Base-by-base conservation (phyloP, 768 basidiomycete species). In the Auriscalpium vulgare region DNA sequence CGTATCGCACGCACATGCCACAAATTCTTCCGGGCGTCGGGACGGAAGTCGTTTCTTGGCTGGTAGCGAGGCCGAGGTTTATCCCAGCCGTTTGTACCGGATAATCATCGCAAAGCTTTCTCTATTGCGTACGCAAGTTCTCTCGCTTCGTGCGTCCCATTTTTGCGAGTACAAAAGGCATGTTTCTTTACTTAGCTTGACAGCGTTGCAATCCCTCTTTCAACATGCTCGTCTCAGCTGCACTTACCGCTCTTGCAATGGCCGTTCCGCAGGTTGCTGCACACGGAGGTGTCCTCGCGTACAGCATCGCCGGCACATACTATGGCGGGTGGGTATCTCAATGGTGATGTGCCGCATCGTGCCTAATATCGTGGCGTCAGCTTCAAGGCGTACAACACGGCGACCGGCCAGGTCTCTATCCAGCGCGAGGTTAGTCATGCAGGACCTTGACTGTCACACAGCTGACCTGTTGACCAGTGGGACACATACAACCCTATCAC, bases 401-500 rank as follows among this genome's bases (percentile, higher is more conserved):
- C 74, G n/a, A 58, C 62, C n/a, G 72, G 73, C 16, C 74, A 76
- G 62, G 63, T 56, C 37, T 69, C 68, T 46, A 74, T 75, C 57
- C 65, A 73, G 65, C 69, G 70, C 50, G 67, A 69, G 59, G 47
- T 47, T 11, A 11, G 23, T 47, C n/a, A n/a, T 3, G 14, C 29
- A 5, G 29, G 2, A 29, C 5, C 5, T 29, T 29, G 29, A 29
- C 4, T 4, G 29, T 29, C 29, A 3, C 29, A 29, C 29, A 4
- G 13, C 13, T 29, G 29, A 29, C 29, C 29, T 4, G 5, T 29
- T 29, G 29, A 7, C 21, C 16, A 47, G 47, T 74, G 73, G 72
- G 69, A 72, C 56, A 67, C 66, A 10, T 75, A 74, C 51, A 69
- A 75, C 60, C 75, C 74, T 13, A 68, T 75, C 62, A 69, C 68